Conservation (phyloP, 306 rosid species). For the Cicer arietinum region DNA sequence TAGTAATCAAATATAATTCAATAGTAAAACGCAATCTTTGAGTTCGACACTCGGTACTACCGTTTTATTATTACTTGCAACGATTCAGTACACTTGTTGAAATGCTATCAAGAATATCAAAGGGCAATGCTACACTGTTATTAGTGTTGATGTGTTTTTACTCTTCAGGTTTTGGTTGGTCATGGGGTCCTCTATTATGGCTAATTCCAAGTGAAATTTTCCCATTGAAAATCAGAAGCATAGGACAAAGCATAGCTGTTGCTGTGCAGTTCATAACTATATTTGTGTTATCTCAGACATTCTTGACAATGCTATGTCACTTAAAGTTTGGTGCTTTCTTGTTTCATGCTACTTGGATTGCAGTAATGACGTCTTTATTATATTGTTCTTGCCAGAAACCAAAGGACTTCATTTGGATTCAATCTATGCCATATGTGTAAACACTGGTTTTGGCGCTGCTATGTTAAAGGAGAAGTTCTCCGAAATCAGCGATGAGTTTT, state of each 20-base stretch:
- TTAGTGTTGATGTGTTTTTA: conserved; percentile 58
- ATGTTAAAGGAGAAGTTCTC: conserved; percentile 17
- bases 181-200: conserved; percentile 73
- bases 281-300: conserved; percentile 66
- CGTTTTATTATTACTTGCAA: too few relatives aligned
- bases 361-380: conserved; percentile 59
- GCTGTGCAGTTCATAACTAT: conserved; percentile 53
- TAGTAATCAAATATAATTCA: too few relatives aligned
- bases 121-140: conserved; percentile 49
- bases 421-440: conserved; percentile 51
- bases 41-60: too few relatives aligned
- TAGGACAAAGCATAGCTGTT: conserved; percentile 63
- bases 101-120: conserved; percentile 35
- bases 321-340: conserved; percentile 70
- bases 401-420: conserved; percentile 65
- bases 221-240: conserved; percentile 50
- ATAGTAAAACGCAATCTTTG: too few relatives aligned
- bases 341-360: conserved; percentile 63
- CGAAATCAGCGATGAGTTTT: neutral
- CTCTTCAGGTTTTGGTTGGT: conserved; percentile 69
- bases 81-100: too few relatives aligned
- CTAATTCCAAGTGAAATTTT: conserved; percentile 70
- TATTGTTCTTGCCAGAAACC: conserved; percentile 69
- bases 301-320: conserved; percentile 72
- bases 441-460: conserved; percentile 75